Percentiles rank a stretch among this genome's conserved stretches.
Conservation (phyloP, 345 rosid species). For the Syzygium jambos region DNA sequence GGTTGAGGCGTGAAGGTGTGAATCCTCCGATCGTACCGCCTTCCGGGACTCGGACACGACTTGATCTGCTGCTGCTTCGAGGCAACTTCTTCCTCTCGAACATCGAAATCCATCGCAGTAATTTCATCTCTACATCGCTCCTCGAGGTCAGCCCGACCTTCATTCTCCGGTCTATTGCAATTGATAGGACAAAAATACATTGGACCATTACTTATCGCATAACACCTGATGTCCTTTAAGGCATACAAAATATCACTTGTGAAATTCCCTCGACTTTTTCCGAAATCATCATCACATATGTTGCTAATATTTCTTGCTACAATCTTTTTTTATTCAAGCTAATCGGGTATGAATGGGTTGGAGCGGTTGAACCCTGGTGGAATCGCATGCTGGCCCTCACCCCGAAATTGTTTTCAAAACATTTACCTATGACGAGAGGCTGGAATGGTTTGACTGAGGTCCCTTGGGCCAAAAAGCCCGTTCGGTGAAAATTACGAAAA, state of each 20-base stretch:
- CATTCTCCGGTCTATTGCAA: not conserved
- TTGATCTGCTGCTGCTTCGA: too few relatives aligned
- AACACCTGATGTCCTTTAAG: too few relatives aligned
- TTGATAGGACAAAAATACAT: not conserved
- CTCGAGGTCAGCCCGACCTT: not conserved
- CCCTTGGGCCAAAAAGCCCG: not conserved
- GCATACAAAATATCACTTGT: accelerated
- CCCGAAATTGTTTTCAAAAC: not conserved
- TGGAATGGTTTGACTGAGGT: too few relatives aligned
- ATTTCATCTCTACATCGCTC: too few relatives aligned
- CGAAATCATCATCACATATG: not conserved
- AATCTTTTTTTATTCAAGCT: not conserved
- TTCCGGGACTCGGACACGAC: not conserved
- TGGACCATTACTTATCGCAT: too few relatives aligned
- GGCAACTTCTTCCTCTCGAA: too few relatives aligned
- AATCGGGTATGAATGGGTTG: not conserved
- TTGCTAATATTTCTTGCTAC: not conserved
- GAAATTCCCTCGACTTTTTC: not conserved
- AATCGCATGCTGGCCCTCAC: accelerated
- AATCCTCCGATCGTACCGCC: too few relatives aligned
- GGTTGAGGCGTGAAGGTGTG: too few relatives aligned
- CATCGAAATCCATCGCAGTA: too few relatives aligned
- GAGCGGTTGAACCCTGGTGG: not conserved
- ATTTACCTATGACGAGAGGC: too few relatives aligned
- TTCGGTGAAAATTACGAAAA: too few relatives aligned